Conservation (phyloP, 805 yeast species). For the Starmerella kuoi region DNA sequence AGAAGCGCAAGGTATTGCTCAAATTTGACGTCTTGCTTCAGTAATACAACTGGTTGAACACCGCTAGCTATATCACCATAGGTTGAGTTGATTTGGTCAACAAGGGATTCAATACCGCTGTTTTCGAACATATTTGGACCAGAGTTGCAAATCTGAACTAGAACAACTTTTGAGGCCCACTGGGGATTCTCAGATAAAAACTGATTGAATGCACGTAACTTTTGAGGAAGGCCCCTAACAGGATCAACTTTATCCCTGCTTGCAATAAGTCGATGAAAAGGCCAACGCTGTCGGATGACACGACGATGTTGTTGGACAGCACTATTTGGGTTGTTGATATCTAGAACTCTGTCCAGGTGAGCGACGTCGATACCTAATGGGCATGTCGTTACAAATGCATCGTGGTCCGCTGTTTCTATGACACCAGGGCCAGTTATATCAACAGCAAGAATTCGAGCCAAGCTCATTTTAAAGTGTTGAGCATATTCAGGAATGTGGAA, state of each 20-base stretch:
- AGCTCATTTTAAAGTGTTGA: constrained; percentile 84
- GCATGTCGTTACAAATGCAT: constrained; percentile 28
- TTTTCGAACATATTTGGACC: constrained; percentile 30
- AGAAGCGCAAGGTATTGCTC: constrained; percentile 80
- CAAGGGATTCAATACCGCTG: constrained; percentile 58
- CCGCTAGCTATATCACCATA: constrained; percentile 56
- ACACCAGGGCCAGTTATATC: constrained; percentile 74
- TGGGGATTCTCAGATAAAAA: constrained; percentile 64
- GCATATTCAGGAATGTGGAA: constrained; percentile 91
- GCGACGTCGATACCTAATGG: constrained; percentile 35
- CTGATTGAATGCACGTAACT: constrained; percentile 72
- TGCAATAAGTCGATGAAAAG: constrained; percentile 54
- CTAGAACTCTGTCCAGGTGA: constrained; percentile 38
- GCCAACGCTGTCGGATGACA: constrained; percentile 70
- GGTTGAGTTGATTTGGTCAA: constrained; percentile 67
- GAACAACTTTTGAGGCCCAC: constrained; percentile 52
- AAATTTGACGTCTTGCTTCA: constrained; percentile 81
- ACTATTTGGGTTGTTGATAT: constrained; percentile 27
- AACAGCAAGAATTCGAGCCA: constrained; percentile 69
- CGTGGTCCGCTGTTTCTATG: constrained; percentile 46
- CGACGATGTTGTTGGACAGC: constrained; percentile 39
- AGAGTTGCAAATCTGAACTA: constrained; percentile 64
- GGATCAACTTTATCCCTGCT: constrained; percentile 81
- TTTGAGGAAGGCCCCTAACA: constrained; percentile 79
- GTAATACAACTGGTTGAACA: constrained; percentile 70